These are phyloP conservation scores for Collybiopsis confluens DNA, from an alignment of 768 basidiomycete genomes.

Conservation along the genomic window DNA sequence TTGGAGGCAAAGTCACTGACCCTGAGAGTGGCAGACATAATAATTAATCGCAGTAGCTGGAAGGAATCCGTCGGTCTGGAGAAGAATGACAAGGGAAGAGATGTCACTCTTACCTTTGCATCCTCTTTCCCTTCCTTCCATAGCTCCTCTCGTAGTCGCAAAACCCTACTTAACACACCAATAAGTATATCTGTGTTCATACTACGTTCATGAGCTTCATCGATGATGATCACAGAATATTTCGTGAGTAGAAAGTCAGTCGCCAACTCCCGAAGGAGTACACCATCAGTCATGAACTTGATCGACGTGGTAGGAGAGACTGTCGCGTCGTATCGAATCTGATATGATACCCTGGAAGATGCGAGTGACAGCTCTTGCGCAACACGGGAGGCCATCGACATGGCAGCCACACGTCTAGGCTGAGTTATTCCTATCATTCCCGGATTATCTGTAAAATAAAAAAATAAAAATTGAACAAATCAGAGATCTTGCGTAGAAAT, in stretches of 20 bases:
- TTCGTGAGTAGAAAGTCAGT: conserved; percentile 90
- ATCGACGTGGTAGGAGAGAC: conserved; percentile 86
- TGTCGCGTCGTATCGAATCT: conserved; percentile 96
- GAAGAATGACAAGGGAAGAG: neutral
- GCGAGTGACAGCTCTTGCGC: conserved; percentile 88
- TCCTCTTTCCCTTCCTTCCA: conserved; percentile 77
- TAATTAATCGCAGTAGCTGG: conserved; percentile 85
- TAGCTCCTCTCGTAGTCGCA: conserved; percentile 83
- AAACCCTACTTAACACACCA: conserved; percentile 91
- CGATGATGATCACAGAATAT: conserved; percentile 94
- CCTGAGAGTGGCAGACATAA: conserved; percentile 98
- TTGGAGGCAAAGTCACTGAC: conserved; percentile 92
- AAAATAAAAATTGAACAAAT: too few relatives aligned
- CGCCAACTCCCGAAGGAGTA: conserved; percentile 87
- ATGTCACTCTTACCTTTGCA: conserved; percentile 49
- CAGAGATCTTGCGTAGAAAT: too few relatives aligned
- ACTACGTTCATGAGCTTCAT: conserved; percentile 97
- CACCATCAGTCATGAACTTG: conserved; percentile 99
- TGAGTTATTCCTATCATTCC: conserved; percentile 99
- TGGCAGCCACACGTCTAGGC: conserved; percentile 93
- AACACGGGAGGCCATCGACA: conserved; percentile 93
- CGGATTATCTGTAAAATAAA: conserved; percentile 70
- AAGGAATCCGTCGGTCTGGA: conserved; percentile 8
- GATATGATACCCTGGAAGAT: conserved; percentile 83
- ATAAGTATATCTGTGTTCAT: conserved; percentile 98